Evolutionary conservation across 257 asterid species (phyloP).

Genomic region (Paraleonurus japonicus): DNA sequence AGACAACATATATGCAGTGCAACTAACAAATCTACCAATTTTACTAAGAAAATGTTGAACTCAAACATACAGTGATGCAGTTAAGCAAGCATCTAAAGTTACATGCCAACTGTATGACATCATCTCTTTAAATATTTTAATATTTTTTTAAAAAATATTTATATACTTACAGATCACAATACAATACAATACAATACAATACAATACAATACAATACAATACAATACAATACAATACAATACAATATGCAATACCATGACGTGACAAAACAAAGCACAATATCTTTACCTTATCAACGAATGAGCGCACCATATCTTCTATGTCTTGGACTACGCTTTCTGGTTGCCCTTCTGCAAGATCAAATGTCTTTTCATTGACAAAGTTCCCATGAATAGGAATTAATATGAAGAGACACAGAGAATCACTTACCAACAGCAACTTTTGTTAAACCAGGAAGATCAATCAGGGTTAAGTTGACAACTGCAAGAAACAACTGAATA

Average conservation of each 20-base stretch:
- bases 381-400: conserved; percentile 9
- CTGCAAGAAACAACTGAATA: conserved; percentile 42
- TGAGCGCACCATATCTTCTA: conserved; percentile 86
- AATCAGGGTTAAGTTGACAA: conserved; percentile 83
- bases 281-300: conserved; percentile 80
- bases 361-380: conserved; percentile 15
- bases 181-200: background rate
- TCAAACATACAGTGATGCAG: background rate
- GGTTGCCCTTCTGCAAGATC: conserved; percentile 82
- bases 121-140: background rate
- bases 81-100: background rate
- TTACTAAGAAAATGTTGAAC: background rate
- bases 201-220: background rate
- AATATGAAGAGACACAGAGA: background rate
- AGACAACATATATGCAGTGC: background rate
- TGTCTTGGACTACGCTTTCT: conserved; percentile 81
- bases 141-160: background rate
- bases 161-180: background rate
- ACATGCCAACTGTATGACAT: background rate
- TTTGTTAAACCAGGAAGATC: conserved; percentile 96
- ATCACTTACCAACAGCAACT: conserved; percentile 85
- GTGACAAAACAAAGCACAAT: background rate
- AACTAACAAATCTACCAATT: background rate
- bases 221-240: background rate
- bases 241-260: background rate